A percentile compares a stretch with the other conserved stretches of the same genome.
Conservation (phyloP, 257 asterid species). For the Lycium barbarum region DNA sequence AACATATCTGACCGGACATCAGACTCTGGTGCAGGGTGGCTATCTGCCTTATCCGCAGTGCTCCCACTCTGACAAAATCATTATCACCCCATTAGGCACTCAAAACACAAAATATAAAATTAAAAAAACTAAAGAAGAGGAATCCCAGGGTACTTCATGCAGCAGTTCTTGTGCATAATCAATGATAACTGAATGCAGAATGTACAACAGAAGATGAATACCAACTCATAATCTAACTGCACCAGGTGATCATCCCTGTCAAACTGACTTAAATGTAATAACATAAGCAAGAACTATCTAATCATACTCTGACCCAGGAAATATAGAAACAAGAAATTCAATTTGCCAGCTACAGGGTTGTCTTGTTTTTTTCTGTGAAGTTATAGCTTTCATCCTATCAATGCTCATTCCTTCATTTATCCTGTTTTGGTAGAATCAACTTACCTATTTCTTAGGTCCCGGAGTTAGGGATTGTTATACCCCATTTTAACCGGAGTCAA, state of each 20-base stretch:
- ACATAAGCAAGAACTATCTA: not conserved
- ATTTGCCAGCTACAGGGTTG: not conserved
- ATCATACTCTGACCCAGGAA: not conserved
- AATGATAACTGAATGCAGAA: slow-evolving; percentile 10
- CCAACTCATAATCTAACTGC: slow-evolving; percentile 13
- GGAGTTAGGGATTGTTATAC: not conserved
- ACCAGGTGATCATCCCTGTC: slow-evolving; percentile 15
- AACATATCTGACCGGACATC: slow-evolving; percentile 54
- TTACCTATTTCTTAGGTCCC: not conserved
- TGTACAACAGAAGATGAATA: slow-evolving; percentile 10
- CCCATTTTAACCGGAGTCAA: too few relatives aligned
- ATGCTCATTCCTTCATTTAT: not conserved
- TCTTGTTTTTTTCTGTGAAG: not conserved
- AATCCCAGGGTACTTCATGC: slow-evolving; percentile 6
- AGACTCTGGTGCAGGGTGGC: slow-evolving; percentile 51
- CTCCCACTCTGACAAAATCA: slow-evolving; percentile 50
- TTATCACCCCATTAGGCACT: slow-evolving; percentile 6
- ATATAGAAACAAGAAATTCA: not conserved
- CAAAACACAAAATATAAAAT: not conserved
- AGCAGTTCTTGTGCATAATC: not conserved
- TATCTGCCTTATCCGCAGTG: slow-evolving; percentile 45
- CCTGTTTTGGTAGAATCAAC: not conserved
- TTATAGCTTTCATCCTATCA: slow-evolving; percentile 2
- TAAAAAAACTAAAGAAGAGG: not conserved
- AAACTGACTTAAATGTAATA: not conserved